Evolutionary conservation across 352 stramenopile genomes (phyloP), one percentile per base, ranked within the genome.

Genomic region (Globisporangium emineosum): DNA sequence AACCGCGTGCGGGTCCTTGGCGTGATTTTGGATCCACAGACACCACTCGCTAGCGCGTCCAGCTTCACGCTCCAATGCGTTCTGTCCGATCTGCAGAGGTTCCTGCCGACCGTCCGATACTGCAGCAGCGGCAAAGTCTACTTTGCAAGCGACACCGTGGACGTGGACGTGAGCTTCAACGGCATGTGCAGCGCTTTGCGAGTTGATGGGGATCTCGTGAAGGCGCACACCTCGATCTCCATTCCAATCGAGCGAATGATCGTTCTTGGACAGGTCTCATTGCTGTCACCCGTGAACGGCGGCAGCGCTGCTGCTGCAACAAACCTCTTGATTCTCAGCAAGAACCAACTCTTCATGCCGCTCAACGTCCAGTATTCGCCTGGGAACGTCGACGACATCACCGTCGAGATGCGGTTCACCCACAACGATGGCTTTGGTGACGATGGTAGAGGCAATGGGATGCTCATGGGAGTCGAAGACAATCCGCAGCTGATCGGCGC

Each of bases 391-490:
- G 62, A 67, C 19, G 37, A 67, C 60, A n/a, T 79, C 29, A 42
- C 55, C 2, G 60, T 65, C 15, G 59, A 64, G 19, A 5, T 75
- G 61, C 57, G 69, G 25, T 62, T 67, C 13, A 21, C 1, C 17
- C 40, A 21, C 21, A 45, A 45, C 40, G 17, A 45, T 45, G 45
- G 30, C 5, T 43, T 64, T 23, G 29, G 33, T 27, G 43, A n/a
- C 19, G 51, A 70, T 37, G 21, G 30, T 53, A 17, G 13, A 19
- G 32, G 62, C 35, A 52, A 70, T 33, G 65, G 68, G 2, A 65
- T 68, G 58, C 29, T 79, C 23, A 12, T 79, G 32, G 69, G 66
- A 7, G 42, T 79, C 13, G 69, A 70, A 29, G 49, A 15, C 56
- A 37, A 49, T 19, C 17, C 25, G 15, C 37, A 32, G 4, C 25